Evolutionary conservation across 2,329 filamentous ascomycete species (phyloP), one percentile per base, ranked within the genome.

Genomic region (Sporothrix phasma): DNA sequence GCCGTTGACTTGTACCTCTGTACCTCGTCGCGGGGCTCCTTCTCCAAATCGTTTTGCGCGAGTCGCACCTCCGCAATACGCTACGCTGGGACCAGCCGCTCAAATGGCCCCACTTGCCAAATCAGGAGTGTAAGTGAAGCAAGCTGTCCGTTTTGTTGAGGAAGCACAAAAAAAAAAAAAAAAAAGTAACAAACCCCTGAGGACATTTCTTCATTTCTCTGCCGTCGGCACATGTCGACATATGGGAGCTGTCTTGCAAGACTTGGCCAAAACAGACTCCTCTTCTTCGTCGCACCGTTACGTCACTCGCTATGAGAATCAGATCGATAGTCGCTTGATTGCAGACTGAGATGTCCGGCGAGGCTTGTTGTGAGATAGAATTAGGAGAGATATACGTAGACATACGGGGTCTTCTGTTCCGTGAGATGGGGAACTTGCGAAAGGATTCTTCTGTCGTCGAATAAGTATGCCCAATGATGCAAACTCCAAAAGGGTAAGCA

Each of bases 21-120:
- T 46, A 31, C 39, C 17, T 10, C 10, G 56, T 31, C 56, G 1
- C 24, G 39, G 37, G 22, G 34, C 19, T 24, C 34, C 19, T 56
- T 39, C 34, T 34, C 19, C 56, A 59, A 46, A 43, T 2, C 15
- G 37, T 31, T 59, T 43, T 56, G 51, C 51, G 51, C 19, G 51
- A 10, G 51, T 56, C 51, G 51, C 51, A 56, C 51, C n/a, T 56
- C 37, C 31, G 34, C 34, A 54, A 13, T 37, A 34, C 29, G 15
- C 29, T 29, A 7, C 39, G 19, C 7, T n/a, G n/a, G 51, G n/a
- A 39, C 17, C 51, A 17, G 15, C 29, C 29, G 17, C 11, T 10
- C 29, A 19, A 54, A n/a, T 61, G 45, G n/a, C 59, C 59, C 59
- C 59, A 61, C 59, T 41, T 61, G 59, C 59, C 59, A 24, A 41